Evolutionary conservation across 805 yeast species (phyloP), one percentile per base, ranked within the genome.

Genomic region (Zygoascus flipseniorum): DNA sequence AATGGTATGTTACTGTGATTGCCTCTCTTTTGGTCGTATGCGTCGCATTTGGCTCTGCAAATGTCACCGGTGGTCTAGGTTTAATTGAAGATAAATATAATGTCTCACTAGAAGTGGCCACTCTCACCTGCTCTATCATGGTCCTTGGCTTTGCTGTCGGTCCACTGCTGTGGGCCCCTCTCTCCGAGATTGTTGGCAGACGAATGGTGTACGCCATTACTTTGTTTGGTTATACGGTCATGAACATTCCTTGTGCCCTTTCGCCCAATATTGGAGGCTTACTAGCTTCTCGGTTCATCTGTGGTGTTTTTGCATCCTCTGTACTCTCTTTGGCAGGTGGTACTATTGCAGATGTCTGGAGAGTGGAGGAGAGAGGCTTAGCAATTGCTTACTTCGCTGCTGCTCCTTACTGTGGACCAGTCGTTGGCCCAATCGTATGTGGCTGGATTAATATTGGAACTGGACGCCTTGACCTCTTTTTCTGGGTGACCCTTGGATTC

Each of bases 371-470:
- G 0, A 78, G 96, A 72, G 96, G 96, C 60, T 78, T 82, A 63
- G 96, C 96, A 43, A 88, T 89, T 70, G 95, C 96, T 0, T 85
- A 85, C 63, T 89, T 89, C 64, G 90, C 95, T 11, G 89, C 88
- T 63, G 89, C 93, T 55, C 97, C 97, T 1, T 89, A 89, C 69
- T 84, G 90, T 58, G 97, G 96, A 50, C 97, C 97, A 1, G 95
- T 87, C 41, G 70, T 89, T 48, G 97, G 96, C 37, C 96, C 95
- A 2, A 70, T 89, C 52, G 89, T 87, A 39, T 86, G 88, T 63
- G 96, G 97, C 42, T 89, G 89, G 73, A 82, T 89, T 63, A 76
- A 83, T 54, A 82, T 85, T 49, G 79, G 82, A 55, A 77, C 92
- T n/a, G 77, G 76, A 16, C 60, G 72, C 32, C 60, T 81, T 64